These are phyloP conservation scores for Vaccinium vitisidaea DNA, from an alignment of 148 eudicot genomes.

Conservation along the genomic window DNA sequence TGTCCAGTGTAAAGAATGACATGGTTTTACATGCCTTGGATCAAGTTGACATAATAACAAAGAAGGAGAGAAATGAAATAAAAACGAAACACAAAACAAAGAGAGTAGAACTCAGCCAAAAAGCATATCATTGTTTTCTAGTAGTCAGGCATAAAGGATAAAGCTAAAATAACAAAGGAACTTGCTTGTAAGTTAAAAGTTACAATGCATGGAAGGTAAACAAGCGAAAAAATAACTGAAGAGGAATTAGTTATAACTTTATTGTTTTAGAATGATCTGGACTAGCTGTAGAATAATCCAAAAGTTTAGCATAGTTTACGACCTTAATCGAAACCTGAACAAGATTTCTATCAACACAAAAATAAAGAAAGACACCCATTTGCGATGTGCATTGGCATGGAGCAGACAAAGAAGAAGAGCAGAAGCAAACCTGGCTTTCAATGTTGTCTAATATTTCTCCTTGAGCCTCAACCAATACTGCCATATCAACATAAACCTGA, in stretches of 20 bases:
- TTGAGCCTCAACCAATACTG: too few species aligned
- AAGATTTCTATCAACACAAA: too few species aligned
- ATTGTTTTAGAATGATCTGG: not conserved
- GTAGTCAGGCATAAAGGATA: not conserved
- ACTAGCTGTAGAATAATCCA: not conserved
- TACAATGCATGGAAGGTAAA: not conserved
- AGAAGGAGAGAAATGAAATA: not conserved
- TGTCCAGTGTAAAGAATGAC: not conserved
- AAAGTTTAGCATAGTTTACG: not conserved
- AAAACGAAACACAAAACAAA: not conserved
- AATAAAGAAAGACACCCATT: too few species aligned
- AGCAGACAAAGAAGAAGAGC: too few species aligned
- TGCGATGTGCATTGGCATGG: too few species aligned
- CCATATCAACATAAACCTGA: too few species aligned
- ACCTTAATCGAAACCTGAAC: too few species aligned
- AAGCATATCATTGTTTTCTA: not conserved
- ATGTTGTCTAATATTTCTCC: too few species aligned
- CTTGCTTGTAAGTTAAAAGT: not conserved
- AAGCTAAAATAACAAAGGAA: slow-evolving; percentile 5
- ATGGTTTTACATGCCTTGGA: not conserved
- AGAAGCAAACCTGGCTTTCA: too few species aligned
- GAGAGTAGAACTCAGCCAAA: not conserved
- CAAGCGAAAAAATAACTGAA: not conserved
- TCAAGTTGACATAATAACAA: not conserved
- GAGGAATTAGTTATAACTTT: not conserved